Evolutionary conservation across 1,139 yeast genomes (phyloP), one percentile per base, ranked within the genome.

Genomic region (Blastobotrys serpentis): DNA sequence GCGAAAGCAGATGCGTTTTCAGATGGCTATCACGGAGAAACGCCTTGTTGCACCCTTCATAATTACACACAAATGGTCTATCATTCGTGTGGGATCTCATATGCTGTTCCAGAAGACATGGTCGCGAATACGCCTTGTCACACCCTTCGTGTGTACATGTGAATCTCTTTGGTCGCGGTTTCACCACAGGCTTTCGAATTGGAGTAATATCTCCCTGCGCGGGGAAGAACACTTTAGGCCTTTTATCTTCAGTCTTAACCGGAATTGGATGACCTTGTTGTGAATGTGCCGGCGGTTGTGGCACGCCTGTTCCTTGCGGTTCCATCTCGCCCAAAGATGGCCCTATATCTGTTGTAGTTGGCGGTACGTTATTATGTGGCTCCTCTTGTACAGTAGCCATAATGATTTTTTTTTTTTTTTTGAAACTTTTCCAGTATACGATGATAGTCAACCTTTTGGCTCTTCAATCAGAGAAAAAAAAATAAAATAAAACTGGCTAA

Each of bases 101-200:
- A 25, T 90, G 98, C 60, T 88, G 96, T 38, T 84, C 86, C 44
- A 92, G 70, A 26, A 88, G 72, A 5, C 95, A 84, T 0, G 98
- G 97, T 49, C 90, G 76, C 11, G 86, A 71, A 62, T 88, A 92
- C 0, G 86, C 77, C 64, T 88, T 90, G 33, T 69, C 76, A 61
- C 98, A 92, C 2, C 78, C 83, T 4, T 73, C 77, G 52, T 72
- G 75, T 25, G 77, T 77, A 64, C 96, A 88, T 2, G 65, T 56
- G 61, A 82, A 82, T 41, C 66, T 72, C 86, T 69, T 21, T 75
- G 68, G 26, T 56, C 57, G 25, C 30, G 44, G 30, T 53, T 43
- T 25, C 51, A 42, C 21, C 38, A 49, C 43, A 19, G 53, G 52
- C 25, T 41, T 17, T 22, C 32, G 10, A 26, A 29, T 29, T 21